These are phyloP conservation scores for Sclerotinia borealis DNA, from an alignment of 2,329 filamentous ascomycete genomes.

Conservation along the genomic window DNA sequence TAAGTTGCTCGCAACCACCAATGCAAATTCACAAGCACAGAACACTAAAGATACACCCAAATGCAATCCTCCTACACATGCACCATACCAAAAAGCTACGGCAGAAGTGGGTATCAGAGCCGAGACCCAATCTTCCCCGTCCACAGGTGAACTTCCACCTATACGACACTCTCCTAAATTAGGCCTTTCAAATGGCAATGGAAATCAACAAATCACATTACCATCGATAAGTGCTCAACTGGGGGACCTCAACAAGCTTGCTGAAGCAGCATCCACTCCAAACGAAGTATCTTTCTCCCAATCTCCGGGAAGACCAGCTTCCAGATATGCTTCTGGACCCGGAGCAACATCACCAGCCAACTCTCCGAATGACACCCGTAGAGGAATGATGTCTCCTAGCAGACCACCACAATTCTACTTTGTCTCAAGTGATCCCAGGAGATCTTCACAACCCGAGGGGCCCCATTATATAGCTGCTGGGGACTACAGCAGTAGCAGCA, in stretches of 20 bases:
- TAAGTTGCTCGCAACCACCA: background rate
- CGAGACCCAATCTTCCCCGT: conserved; percentile 13
- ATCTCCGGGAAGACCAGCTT: conserved; percentile 25
- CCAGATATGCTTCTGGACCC: conserved; percentile 21
- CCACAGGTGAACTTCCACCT: conserved; percentile 27
- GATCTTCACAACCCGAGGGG: conserved; percentile 26
- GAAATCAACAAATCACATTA: conserved; percentile 24
- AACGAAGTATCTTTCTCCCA: conserved; percentile 24
- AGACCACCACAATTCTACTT: conserved; percentile 16
- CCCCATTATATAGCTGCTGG: conserved; percentile 22
- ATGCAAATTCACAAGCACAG: background rate
- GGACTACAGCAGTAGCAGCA: conserved; percentile 28
- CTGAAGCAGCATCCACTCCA: conserved; percentile 18
- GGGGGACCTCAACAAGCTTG: conserved; percentile 27
- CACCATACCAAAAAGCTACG: background rate
- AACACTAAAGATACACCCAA: background rate
- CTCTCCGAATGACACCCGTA: conserved; percentile 34
- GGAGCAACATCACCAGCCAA: conserved; percentile 29
- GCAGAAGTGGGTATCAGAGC: background rate
- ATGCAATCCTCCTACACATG: background rate
- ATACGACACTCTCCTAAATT: conserved; percentile 28
- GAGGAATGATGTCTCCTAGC: conserved; percentile 38
- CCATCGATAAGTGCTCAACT: conserved; percentile 30
- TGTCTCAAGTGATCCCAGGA: conserved; percentile 18
- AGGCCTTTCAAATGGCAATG: conserved; percentile 24